Conservation (phyloP, 2,329 filamentous ascomycete species). For the Colletotrichum noveboracense region DNA sequence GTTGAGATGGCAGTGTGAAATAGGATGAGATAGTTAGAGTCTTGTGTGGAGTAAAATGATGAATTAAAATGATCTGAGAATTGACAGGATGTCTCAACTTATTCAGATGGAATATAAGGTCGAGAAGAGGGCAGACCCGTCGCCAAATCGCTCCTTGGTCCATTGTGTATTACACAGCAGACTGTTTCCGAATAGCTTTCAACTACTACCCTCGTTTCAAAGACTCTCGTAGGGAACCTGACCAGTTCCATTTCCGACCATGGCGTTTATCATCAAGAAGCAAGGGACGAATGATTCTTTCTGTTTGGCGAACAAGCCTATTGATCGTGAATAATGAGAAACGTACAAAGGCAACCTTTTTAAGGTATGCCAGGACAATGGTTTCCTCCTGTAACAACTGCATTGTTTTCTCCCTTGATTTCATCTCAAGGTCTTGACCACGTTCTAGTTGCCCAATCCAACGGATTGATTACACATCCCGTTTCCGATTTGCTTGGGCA, state of each 20-base stretch:
- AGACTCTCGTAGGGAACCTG: no score
- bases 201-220: neutral
- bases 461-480: neutral
- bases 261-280: neutral
- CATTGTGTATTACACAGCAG: neutral
- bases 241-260: no score
- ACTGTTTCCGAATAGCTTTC: neutral
- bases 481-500: neutral
- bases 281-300: accelerated
- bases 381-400: accelerated
- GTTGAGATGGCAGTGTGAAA: neutral
- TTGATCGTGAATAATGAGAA: neutral
- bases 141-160: accelerated
- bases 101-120: neutral
- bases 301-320: neutral
- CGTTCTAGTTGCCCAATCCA: neutral
- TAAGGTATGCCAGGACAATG: neutral
- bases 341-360: neutral
- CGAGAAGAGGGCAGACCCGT: accelerated
- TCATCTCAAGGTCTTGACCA: neutral
- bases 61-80: neutral
- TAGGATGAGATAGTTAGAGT: accelerated
- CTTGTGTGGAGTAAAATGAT: accelerated
- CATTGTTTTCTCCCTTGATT: neutral
- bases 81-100: no score